phyloP scores from a whole-genome alignment of 2,329 filamentous ascomycete species.

The Stemphylium vesicarium region DNA sequence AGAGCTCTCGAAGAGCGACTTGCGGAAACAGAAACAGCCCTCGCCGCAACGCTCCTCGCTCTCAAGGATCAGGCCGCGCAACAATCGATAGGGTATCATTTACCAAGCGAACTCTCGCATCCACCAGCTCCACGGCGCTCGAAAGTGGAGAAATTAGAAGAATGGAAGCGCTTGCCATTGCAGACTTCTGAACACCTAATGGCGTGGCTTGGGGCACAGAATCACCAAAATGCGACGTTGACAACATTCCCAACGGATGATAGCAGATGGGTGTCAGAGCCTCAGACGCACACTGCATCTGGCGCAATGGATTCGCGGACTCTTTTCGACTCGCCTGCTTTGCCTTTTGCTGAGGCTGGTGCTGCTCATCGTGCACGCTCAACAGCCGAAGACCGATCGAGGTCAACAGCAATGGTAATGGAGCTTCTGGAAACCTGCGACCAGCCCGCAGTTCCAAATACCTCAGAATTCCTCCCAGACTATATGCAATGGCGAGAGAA shows the following conservation, averaged over 20 bases:
- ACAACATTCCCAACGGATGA: background rate
- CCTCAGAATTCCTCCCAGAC: background rate
- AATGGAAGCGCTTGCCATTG: constrained; percentile 33
- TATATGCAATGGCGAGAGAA: constrained; percentile 2
- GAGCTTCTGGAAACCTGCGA: constrained; percentile 4
- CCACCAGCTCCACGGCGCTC: constrained; percentile 15
- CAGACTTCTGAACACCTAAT: constrained; percentile 26
- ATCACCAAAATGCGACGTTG: constrained; percentile 8
- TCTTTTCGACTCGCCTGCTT: too few relatives aligned
- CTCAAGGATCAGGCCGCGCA: constrained; percentile 11
- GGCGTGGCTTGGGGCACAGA: constrained; percentile 27
- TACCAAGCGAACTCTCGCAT: background rate
- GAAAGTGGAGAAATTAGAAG: constrained; percentile 31
- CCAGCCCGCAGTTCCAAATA: constrained; percentile 1
- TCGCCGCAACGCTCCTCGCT: constrained; percentile 23
- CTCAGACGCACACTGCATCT: background rate
- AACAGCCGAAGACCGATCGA: background rate
- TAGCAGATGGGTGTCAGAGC: background rate
- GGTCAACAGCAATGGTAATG: background rate
- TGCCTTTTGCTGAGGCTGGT: too few relatives aligned
- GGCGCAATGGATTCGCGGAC: background rate
- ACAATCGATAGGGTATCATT: background rate
- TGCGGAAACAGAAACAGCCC: constrained; percentile 32
- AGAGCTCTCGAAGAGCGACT: constrained; percentile 31
- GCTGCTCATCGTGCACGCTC: background rate